These are phyloP conservation scores for Arachis hypogaea DNA, from an alignment of 306 rosid genomes.

Conservation along the genomic window DNA sequence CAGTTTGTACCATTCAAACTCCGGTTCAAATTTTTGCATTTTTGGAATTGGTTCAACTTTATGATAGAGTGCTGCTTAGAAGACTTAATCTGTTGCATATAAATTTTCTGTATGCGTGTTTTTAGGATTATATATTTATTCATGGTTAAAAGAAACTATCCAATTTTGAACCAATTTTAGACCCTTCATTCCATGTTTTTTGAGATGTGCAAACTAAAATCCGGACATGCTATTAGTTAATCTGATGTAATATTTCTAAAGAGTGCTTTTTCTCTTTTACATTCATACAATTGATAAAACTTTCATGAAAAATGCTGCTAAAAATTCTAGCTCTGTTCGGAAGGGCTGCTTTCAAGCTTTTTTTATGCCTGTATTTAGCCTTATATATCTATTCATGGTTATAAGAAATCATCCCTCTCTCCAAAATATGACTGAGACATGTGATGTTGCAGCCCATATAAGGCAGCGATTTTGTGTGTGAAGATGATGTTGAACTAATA, in stretches of 20 bases:
- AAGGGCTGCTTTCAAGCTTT: conserved; percentile 28
- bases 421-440: conserved; percentile 13
- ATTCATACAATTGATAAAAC: conserved; percentile 8
- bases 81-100: conserved; percentile 25
- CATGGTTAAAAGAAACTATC: not conserved
- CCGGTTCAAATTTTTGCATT: not conserved
- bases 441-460: conserved; percentile 4
- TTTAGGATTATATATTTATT: not conserved
- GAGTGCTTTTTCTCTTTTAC: not conserved
- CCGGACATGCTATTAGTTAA: not conserved
- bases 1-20: not conserved
- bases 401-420: not conserved
- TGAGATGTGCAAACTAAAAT: not conserved
- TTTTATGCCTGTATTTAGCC: not conserved
- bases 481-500: not conserved
- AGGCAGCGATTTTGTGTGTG: not conserved
- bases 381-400: not conserved
- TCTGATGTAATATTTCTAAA: conserved; percentile 1
- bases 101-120: conserved; percentile 9
- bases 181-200: not conserved
- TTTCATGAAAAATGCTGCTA: conserved; percentile 18
- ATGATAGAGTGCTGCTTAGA: conserved; percentile 6
- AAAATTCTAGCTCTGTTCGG: conserved; percentile 23
- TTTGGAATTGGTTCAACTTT: conserved; percentile 11
- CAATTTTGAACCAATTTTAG: not conserved